Percentiles rank a stretch among this genome's conserved stretches.
Evolutionary conservation across 176 grass and related monocot species (phyloP).

Genomic region (Stipa capillata): DNA sequence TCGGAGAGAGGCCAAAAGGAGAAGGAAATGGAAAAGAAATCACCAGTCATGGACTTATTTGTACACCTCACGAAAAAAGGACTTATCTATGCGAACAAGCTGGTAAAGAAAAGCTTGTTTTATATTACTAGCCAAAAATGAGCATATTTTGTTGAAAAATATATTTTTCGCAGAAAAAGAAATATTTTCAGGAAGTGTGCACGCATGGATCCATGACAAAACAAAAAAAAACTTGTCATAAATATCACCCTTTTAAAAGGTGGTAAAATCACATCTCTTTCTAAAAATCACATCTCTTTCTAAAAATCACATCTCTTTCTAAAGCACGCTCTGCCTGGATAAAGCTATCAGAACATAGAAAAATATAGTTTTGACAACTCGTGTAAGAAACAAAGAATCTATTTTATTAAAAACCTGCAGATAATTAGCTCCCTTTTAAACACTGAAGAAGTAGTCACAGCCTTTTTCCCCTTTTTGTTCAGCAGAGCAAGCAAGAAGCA

Average conservation of each 20-base stretch:
- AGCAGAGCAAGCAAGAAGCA: neutral
- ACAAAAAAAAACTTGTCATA: no score
- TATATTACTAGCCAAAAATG: no score
- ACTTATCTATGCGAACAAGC: neutral
- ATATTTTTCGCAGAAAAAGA: neutral
- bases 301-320: no score
- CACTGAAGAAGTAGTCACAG: no score
- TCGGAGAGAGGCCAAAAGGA: neutral
- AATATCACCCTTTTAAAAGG: no score
- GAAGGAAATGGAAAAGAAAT: neutral
- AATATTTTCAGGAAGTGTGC: neutral
- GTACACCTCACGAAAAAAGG: neutral
- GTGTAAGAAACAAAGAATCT: neutral
- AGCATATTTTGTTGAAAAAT: no score
- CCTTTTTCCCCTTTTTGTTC: neutral
- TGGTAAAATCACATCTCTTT: no score
- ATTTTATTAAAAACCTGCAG: neutral
- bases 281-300: no score
- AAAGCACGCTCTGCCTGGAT: neutral
- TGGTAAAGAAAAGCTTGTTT: neutral
- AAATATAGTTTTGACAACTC: neutral
- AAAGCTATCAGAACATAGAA: no score
- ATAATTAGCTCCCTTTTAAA: no score
- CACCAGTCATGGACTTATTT: neutral
- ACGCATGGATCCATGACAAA: no score